Conservation (phyloP, 2,329 filamentous ascomycete genomes). For the Grosmannia clavigera region DNA sequence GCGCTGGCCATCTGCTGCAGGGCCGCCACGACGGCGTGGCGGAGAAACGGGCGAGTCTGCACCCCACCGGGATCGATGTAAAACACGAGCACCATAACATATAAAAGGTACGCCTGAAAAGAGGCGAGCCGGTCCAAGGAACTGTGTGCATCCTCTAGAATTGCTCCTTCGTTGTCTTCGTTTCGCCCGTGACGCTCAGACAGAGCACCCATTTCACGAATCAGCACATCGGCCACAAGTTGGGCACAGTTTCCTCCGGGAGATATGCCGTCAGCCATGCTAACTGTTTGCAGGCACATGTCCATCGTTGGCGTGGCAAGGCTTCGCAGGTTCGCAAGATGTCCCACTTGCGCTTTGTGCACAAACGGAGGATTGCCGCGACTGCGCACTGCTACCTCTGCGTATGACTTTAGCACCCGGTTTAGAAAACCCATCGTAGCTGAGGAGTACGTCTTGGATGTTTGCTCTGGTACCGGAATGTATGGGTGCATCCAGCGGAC, state of each 20-base stretch:
- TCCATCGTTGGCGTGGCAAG: not conserved
- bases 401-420: constrained; percentile 31
- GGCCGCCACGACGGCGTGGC: constrained; percentile 33
- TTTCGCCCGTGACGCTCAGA: constrained; percentile 4
- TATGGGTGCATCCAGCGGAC: constrained; percentile 37
- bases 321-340: not conserved
- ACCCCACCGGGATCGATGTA: not conserved
- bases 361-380: constrained; percentile 30
- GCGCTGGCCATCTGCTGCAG: constrained; percentile 36
- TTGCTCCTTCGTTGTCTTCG: not conserved
- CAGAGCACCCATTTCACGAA: constrained; percentile 29
- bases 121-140: constrained; percentile 24
- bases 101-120: constrained; percentile 43
- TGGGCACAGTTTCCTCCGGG: constrained; percentile 12
- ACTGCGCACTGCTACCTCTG: constrained; percentile 22
- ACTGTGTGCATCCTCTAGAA: constrained; percentile 7
- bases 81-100: constrained; percentile 24
- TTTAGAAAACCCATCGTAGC: constrained; percentile 26
- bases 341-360: constrained; percentile 23
- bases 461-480: constrained; percentile 30
- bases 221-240: constrained; percentile 18
- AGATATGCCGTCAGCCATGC: constrained; percentile 16
- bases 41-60: constrained; percentile 17
- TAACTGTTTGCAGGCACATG: not conserved
- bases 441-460: constrained; percentile 26